phyloP scores from a whole-genome alignment of 768 basidiomycete species.

The Phaffia australis region DNA sequence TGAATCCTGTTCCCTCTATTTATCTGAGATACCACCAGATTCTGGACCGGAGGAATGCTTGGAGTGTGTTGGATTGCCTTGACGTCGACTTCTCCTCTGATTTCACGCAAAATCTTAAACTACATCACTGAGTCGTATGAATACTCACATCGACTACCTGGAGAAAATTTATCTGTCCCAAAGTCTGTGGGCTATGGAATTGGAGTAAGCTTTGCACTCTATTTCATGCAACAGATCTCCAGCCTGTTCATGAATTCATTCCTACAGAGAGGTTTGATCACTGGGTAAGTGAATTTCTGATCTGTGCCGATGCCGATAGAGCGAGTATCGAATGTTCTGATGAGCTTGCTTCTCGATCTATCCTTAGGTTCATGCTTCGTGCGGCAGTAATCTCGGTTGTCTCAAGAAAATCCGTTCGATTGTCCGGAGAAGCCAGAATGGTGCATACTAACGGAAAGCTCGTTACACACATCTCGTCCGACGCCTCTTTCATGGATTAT shows the following conservation, averaged over 20 bases:
- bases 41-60: constrained; percentile 44
- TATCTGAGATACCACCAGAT: not conserved
- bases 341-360: not conserved
- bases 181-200: constrained; percentile 50
- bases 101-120: constrained; percentile 50
- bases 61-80: constrained; percentile 39
- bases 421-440: constrained; percentile 54
- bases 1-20: not conserved
- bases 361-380: constrained; percentile 8
- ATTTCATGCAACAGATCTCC: constrained; percentile 56
- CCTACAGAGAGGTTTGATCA: constrained; percentile 11
- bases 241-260: constrained; percentile 42
- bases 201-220: constrained; percentile 59
- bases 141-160: constrained; percentile 39
- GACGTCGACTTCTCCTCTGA: constrained; percentile 48
- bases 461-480: constrained; percentile 53
- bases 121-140: constrained; percentile 49
- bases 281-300: constrained; percentile 20
- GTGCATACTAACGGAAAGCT: constrained; percentile 56
- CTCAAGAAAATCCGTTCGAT: constrained; percentile 56
- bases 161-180: constrained; percentile 41
- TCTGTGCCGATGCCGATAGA: constrained; percentile 11
- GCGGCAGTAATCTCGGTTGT: constrained; percentile 42
- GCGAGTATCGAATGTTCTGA: not conserved
- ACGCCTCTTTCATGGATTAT: constrained; percentile 49